These are phyloP conservation scores for Debaryomyces sp. DNA, from an alignment of 1,139 yeast species.

Conservation along the genomic window DNA sequence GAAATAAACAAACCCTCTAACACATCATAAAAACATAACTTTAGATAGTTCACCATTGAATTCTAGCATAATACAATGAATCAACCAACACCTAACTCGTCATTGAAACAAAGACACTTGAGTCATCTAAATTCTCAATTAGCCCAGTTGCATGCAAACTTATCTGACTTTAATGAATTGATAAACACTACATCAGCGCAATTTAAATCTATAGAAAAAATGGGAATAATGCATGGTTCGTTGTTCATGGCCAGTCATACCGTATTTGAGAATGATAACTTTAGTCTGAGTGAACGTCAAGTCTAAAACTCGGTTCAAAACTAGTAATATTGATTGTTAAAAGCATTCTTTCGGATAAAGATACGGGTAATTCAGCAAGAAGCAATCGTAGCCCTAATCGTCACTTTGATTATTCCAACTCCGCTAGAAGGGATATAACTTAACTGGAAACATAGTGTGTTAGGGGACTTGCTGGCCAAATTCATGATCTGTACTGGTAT, in stretches of 20 bases:
- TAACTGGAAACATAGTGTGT: not conserved
- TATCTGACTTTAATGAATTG: conserved; percentile 58
- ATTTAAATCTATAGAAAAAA: conserved; percentile 54
- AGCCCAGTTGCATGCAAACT: conserved; percentile 62
- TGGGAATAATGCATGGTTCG: conserved; percentile 65
- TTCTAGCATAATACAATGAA: conserved; percentile 5
- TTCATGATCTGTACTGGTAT: not conserved
- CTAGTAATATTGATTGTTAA: not conserved
- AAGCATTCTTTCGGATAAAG: not conserved
- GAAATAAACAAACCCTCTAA: not conserved
- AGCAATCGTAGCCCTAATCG: not conserved
- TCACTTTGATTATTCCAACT: not conserved
- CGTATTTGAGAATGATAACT: conserved; percentile 57
- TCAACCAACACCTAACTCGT: conserved; percentile 8
- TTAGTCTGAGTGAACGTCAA: conserved; percentile 10
- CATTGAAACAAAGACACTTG: conserved; percentile 52
- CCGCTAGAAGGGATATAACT: not conserved
- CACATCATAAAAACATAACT: not conserved
- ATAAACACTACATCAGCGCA: conserved; percentile 58
- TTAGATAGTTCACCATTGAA: not conserved
- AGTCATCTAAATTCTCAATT: conserved; percentile 65
- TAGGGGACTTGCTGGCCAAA: not conserved
- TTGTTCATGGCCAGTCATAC: conserved; percentile 66
- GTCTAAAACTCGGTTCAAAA: not conserved
- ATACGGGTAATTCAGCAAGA: not conserved